Conservation (phyloP, 306 rosid species). For the Dalbergia cultrata region DNA sequence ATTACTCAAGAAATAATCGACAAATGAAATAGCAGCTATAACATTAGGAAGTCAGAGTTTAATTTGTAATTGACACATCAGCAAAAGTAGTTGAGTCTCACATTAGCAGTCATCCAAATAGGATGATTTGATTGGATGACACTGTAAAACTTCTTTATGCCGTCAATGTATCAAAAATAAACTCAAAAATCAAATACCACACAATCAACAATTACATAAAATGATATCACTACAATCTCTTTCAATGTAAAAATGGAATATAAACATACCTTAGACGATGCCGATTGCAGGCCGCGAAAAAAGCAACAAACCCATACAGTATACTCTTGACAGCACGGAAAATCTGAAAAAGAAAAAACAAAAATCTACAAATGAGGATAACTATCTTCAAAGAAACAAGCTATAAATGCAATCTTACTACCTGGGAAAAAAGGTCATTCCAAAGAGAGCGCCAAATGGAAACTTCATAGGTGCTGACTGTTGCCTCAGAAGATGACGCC, state of each 20-base stretch:
- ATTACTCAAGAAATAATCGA: slow-evolving; percentile 9
- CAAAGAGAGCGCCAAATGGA: slow-evolving; percentile 92
- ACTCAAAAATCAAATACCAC: slow-evolving; percentile 13
- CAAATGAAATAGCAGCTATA: neutral
- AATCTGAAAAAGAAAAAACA: slow-evolving; percentile 60
- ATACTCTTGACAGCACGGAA: slow-evolving; percentile 92
- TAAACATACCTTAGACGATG: slow-evolving; percentile 88
- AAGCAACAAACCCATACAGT: slow-evolving; percentile 85
- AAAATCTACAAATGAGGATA: slow-evolving; percentile 41
- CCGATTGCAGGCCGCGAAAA: slow-evolving; percentile 91
- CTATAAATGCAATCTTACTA: slow-evolving; percentile 37
- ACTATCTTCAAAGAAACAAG: slow-evolving; percentile 23
- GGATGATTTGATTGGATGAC: too few species aligned
- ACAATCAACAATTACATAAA: slow-evolving; percentile 35
- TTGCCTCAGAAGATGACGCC: slow-evolving; percentile 76
- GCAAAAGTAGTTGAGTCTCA: too few species aligned
- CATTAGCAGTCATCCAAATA: too few species aligned
- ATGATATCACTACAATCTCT: slow-evolving; percentile 24
- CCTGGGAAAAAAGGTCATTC: slow-evolving; percentile 96
- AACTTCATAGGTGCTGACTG: slow-evolving; percentile 70
- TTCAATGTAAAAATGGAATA: slow-evolving; percentile 31
- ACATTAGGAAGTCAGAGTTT: neutral
- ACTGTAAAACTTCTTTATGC: too few species aligned
- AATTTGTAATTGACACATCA: too few species aligned
- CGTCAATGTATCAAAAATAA: too few species aligned